Evolutionary conservation across 257 asterid genomes (phyloP), one percentile per base, ranked within the genome.

Genomic region (Phtheirospermum japonicum): DNA sequence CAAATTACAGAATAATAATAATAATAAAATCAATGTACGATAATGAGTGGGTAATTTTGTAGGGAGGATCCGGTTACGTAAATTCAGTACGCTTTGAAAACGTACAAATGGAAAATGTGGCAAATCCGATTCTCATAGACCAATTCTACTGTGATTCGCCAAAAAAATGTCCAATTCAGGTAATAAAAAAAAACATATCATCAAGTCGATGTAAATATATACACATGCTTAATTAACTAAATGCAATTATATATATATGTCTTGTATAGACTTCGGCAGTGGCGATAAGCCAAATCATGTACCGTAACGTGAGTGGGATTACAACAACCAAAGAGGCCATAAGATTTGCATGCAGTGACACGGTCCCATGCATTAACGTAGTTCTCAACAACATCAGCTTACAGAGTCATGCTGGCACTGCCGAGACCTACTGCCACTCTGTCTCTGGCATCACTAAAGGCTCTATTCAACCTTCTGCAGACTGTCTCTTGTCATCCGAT

Each of bases 91-190:
- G 87, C 7, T 89, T 73, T 66, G 88, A 84, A 54, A 78, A 86
- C 46, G 89, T 89, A 46, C 74, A 71, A 70, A 85, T 89, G 93
- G 85, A 84, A 5, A 67, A 89, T 17, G 97, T 89, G 49, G 69
- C 89, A 4, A 84, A 89, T 73, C 97, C 97, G 13, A 83, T 89
- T 23, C 83, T 89, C 79, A 86, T 89, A n/a, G 95, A 89, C 72
- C 94, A 89, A 54, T 86, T 89, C 78, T 89, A 89, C 70, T 89
- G 97, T 7, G 97, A 89, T 71, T 85, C 95, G 4, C 92, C 92
- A 34, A 74, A 30, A 26, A 1, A 79, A 49, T 90, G 95, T 72
- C 79, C 83, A 77, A 85, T 83, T 65, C 94, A 83, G 94, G 97
- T 74, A 49, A n/a, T 14, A 42, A 42, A 9, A 42, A 42, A 8